Base-by-base conservation (phyloP, 345 rosid species). In the Adansonia digitata region DNA sequence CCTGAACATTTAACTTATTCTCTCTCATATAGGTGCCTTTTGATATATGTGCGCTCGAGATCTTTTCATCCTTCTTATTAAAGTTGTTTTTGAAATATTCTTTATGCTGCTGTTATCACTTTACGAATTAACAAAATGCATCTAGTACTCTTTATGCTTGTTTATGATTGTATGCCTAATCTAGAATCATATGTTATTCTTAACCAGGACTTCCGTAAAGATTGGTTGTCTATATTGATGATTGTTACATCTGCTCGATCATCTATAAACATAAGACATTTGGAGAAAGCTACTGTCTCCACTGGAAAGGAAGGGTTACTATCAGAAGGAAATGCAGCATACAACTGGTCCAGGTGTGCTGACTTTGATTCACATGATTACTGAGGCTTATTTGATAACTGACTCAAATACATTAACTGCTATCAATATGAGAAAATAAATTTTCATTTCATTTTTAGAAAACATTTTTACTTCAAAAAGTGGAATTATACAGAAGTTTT, bases 241-340 rank as follows among this genome's bases (percentile, higher is more conserved):
- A 88, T 93, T 81, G 99, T 93, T 77, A 95, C 99, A 62, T 95
- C 99, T 65, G 86, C 99, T 51, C 88, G 98, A 69, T 93, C 99
- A 77, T 91, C 97, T 26, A 90, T 95, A 79, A 95, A 89, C 85
- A 93, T 95, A 81, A 88, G 97, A 81, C 99, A 95, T 80, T 76
- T 95, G 86, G 99, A 95, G 84, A 95, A 95, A 82, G 99, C 99
- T 76, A 93, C 99, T 37, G 90, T 95, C 82, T 95, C 99, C 72
- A 95, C 99, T 0, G 99, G 99, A 79, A 95, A 95, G 84, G 99
- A 95, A 85, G 99, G 99, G 17, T 86, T 95, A 78, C 83, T 95
- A 22, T 88, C 98, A n/a, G 99, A 95, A 88, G 99, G 99, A 83
- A 95, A 95, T 82, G 88, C 99, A 45, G 93, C 99, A 39, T 93